Percentiles rank a stretch among this genome's conserved stretches.
These are phyloP conservation scores for Aspergillus olivimuriae DNA, from an alignment of 495 filamentous ascomycete species.

Conservation along the genomic window DNA sequence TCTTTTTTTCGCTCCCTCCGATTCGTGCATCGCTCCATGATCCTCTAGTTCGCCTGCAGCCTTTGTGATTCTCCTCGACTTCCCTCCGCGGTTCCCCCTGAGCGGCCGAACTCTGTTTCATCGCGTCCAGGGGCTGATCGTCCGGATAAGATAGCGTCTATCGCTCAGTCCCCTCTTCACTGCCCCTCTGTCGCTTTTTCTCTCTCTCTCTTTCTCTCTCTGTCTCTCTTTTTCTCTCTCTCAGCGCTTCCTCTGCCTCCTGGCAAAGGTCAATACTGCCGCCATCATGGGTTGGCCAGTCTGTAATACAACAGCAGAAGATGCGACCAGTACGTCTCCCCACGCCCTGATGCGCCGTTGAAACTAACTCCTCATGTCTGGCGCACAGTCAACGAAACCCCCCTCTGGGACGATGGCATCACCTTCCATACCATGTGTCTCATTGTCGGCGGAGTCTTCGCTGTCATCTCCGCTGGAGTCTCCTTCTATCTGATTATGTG, in stretches of 20 bases:
- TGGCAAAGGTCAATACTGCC: constrained; percentile 4
- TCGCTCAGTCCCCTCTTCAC: too few species aligned
- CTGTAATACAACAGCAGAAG: constrained; percentile 44
- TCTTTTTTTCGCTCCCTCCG: too few species aligned
- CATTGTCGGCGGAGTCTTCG: constrained; percentile 43
- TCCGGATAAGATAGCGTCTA: too few species aligned
- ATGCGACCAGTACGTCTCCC: constrained; percentile 33
- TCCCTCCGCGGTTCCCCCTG: too few species aligned
- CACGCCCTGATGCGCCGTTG: not conserved
- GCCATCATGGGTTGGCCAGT: constrained; percentile 43
- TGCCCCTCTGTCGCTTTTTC: not conserved
- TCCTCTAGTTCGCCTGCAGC: too few species aligned
- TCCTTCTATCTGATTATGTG: constrained; percentile 56
- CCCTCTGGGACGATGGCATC: constrained; percentile 42
- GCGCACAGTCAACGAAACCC: constrained; percentile 37
- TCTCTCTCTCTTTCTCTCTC: constrained; percentile 2
- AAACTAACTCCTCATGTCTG: not conserved
- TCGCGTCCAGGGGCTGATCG: too few species aligned
- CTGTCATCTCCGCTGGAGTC: constrained; percentile 33
- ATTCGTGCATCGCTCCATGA: too few species aligned
- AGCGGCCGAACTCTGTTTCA: too few species aligned
- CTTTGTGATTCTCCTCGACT: too few species aligned
- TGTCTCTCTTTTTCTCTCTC: not conserved
- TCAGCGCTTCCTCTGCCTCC: not conserved
- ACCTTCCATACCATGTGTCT: constrained; percentile 43